These are phyloP conservation scores for Sequoiadendron giganteum DNA, from an alignment of 75 land plant species.

Conservation along the genomic window DNA sequence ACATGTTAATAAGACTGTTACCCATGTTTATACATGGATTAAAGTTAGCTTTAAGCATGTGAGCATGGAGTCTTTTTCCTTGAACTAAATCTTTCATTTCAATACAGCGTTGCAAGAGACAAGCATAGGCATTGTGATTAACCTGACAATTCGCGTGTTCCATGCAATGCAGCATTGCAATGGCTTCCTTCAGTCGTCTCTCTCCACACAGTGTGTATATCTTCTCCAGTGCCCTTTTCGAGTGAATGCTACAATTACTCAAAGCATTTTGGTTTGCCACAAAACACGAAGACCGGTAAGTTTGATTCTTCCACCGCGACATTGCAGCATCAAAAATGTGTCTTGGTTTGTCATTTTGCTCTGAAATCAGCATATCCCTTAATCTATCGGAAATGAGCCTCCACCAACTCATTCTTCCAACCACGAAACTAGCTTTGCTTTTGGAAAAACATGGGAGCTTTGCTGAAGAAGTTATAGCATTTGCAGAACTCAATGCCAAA, in stretches of 20 bases:
- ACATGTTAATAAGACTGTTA: slow-evolving; percentile 22
- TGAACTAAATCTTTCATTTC: slow-evolving; percentile 3
- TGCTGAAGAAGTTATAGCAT: neutral
- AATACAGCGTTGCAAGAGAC: slow-evolving; percentile 7
- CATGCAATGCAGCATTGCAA: neutral
- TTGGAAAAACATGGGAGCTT: too few species aligned
- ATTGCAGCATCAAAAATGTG: neutral
- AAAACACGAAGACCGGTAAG: neutral
- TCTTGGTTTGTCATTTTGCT: neutral
- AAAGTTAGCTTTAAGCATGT: neutral
- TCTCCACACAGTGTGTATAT: neutral
- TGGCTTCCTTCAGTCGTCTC: neutral
- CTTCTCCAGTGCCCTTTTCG: neutral
- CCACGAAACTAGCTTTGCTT: neutral
- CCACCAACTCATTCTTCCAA: neutral
- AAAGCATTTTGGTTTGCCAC: neutral
- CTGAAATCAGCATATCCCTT: neutral
- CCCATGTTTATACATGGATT: slow-evolving; percentile 11
- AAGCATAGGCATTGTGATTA: neutral
- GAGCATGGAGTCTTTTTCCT: slow-evolving; percentile 14
- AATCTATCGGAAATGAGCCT: neutral
- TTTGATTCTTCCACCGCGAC: neutral
- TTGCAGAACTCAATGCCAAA: neutral
- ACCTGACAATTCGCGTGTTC: neutral
- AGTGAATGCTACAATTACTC: neutral